These are phyloP conservation scores for Fraxinus sp. DNA, from an alignment of 305 asterid genomes.

Conservation along the genomic window DNA sequence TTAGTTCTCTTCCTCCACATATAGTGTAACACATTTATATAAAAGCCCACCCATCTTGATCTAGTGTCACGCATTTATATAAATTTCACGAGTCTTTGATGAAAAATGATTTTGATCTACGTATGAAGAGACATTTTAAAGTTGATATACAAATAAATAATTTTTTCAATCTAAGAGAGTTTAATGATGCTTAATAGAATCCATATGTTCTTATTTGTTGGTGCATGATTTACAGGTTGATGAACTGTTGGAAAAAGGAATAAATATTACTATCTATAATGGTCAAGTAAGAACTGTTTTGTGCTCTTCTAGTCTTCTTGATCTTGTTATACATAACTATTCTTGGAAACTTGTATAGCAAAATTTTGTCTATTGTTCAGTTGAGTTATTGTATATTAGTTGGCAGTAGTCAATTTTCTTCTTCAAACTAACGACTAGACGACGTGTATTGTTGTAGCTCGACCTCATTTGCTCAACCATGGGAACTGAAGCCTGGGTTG, in stretches of 20 bases:
- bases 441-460: conserved; percentile 40
- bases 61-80: background rate
- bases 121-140: too few relatives aligned
- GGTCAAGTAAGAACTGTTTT: conserved; percentile 65
- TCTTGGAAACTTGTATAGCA: background rate
- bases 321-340: background rate
- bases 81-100: background rate
- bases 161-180: background rate
- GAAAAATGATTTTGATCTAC: background rate
- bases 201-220: background rate
- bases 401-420: background rate
- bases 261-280: conserved; percentile 68
- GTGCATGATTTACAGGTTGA: conserved; percentile 26
- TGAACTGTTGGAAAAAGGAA: conserved; percentile 73
- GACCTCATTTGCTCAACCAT: conserved; percentile 83
- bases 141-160: background rate
- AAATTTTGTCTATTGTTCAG: background rate
- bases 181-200: background rate
- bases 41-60: background rate
- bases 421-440: background rate
- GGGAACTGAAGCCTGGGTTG: conserved; percentile 94
- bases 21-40: too few relatives aligned
- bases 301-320: background rate
- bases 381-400: background rate
- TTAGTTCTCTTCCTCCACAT: background rate